Evolutionary conservation across 768 basidiomycete genomes (phyloP), one percentile per base, ranked within the genome.

Genomic region (Fistulinella prunicolor): DNA sequence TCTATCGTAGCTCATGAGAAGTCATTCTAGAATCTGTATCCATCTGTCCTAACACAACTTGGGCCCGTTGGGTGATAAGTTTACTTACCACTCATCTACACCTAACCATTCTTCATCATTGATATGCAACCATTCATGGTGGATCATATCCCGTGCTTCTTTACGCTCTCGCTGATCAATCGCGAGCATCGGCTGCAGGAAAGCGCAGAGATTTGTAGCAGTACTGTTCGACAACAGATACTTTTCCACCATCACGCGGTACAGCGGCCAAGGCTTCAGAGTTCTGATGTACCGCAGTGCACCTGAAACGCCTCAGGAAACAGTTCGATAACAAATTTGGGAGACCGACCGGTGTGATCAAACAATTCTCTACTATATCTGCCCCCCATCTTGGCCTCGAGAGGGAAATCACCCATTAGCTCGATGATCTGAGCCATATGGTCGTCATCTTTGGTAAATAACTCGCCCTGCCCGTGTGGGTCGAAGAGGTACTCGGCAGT

Each of bases 381-480:
- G 26, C 94, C 93, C 21, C 83, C 84, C 78, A 86, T 82, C 71
- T 90, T 93, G 37, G 86, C 75, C 41, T 82, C 78, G 22, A 83
- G 59, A 13, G 81, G 70, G 52, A 85, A 82, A 68, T 93, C 88
- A 28, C 93, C 93, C 49, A 94, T 70, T 9, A 96, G 74, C 72
- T 96, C 94, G 47, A 94, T 85, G 52, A 95, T 90, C 71, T 94
- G 93, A 29, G 94, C 94, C 79, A 94, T 82, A 58, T 96, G 94
- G 65, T 97, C 95, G 61, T 94, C 93, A 66, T 96, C 93, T 68
- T 94, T 94, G 49, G 82, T 85, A 60, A 91, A 94, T 38, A 88
- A 69, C 55, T 85, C 83, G 21, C 82, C 82, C 66, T 89, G 86
- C 22, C 82, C 82, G 52, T 89, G 87, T 14, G 90, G 90, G 62